A percentile compares a stretch with the other conserved stretches of the same genome.
phyloP scores from a whole-genome alignment of 169 alveolate species.

The Plasmodium gaboni region DNA sequence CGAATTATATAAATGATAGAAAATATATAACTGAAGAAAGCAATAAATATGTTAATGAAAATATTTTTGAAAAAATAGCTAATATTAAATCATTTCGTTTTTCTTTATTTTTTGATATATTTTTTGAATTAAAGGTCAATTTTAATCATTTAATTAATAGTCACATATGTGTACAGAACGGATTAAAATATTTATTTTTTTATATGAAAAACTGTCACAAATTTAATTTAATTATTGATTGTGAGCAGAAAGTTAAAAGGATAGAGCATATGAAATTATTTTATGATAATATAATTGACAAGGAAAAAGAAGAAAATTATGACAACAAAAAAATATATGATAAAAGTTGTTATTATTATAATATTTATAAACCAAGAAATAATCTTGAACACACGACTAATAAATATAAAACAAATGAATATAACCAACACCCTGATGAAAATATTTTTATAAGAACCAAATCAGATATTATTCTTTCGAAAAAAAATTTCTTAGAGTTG shows the following conservation, averaged over 20 bases:
- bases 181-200: constrained; percentile 42
- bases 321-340: background rate
- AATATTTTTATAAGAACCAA: background rate
- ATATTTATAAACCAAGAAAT: no score
- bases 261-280: background rate
- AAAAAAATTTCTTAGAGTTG: background rate
- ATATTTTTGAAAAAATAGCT: constrained; percentile 35
- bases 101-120: constrained; percentile 65
- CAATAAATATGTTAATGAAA: background rate
- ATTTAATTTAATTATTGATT: constrained; percentile 47
- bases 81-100: constrained; percentile 58
- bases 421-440: no score
- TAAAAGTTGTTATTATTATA: no score
- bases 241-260: background rate
- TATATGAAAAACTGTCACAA: constrained; percentile 68
- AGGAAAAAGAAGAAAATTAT: background rate
- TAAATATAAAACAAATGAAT: no score
- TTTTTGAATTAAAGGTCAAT: constrained; percentile 69
- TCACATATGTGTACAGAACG: constrained; percentile 69
- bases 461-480: background rate
- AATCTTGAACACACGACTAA: no score
- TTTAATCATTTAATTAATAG: constrained; percentile 38
- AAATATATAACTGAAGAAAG: constrained; percentile 13
- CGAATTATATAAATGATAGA: constrained; percentile 65
- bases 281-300: background rate